Evolutionary conservation across 2,329 filamentous ascomycete genomes (phyloP).

Genomic region (Venturia oleaginea): DNA sequence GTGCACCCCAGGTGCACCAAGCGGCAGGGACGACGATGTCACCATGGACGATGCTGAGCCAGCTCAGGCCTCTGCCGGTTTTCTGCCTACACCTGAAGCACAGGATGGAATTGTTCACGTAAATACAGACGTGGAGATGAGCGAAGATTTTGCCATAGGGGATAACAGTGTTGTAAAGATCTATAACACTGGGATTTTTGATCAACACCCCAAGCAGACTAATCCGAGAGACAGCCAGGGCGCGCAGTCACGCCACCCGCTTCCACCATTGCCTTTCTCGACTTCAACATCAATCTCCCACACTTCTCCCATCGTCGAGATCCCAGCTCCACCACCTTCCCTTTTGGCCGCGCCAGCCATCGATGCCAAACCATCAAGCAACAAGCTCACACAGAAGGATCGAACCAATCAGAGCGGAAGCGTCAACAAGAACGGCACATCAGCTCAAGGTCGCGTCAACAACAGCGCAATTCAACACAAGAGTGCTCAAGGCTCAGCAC

Average conservation of each 20-base stretch:
- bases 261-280: neutral
- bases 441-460: neutral
- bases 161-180: neutral
- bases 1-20: neutral
- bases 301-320: neutral
- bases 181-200: neutral
- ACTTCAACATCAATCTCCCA: neutral
- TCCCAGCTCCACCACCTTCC: neutral
- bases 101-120: neutral
- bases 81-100: neutral
- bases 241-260: neutral
- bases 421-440: neutral
- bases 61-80: neutral
- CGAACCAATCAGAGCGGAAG: neutral
- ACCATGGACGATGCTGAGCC: neutral
- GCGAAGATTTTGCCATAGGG: neutral
- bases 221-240: neutral
- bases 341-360: neutral
- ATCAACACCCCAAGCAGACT: neutral
- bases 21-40: neutral
- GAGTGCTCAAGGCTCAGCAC: neutral
- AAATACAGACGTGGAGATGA: neutral
- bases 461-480: neutral
- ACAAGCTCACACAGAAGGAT: neutral
- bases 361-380: neutral